These are phyloP conservation scores for Torrubiella hemipterigena DNA, from an alignment of 2,329 filamentous ascomycete species.

Conservation along the genomic window DNA sequence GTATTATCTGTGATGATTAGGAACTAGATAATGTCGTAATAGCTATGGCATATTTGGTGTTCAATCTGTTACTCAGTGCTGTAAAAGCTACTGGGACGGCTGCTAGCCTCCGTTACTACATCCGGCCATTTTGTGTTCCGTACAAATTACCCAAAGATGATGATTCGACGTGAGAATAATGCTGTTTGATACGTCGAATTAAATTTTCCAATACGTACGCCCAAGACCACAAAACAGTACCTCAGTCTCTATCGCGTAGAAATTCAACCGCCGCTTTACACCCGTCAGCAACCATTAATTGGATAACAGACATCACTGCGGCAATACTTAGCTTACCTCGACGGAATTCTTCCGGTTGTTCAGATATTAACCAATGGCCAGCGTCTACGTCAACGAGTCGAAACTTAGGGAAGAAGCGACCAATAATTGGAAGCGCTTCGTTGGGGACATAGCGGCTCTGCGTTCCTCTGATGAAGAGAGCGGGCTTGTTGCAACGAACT, in stretches of 20 bases:
- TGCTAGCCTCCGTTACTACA: too few species aligned
- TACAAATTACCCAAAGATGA: neutral
- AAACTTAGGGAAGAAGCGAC: constrained; percentile 72
- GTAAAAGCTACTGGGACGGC: neutral
- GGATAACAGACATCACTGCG: neutral
- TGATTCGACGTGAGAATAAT: neutral
- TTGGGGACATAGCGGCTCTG: constrained; percentile 70
- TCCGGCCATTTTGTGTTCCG: neutral
- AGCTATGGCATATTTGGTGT: constrained; percentile 19
- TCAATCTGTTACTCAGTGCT: constrained; percentile 8
- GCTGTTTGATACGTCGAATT: neutral
- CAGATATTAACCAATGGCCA: constrained; percentile 84
- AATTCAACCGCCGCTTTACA: constrained; percentile 52
- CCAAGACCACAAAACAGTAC: neutral
- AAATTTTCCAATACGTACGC: neutral
- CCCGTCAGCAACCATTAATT: constrained; percentile 5
- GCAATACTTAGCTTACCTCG: constrained; percentile 39
- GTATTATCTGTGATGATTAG: constrained; percentile 29
- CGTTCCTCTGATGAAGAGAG: constrained; percentile 71
- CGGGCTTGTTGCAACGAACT: constrained; percentile 60
- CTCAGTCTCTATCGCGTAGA: constrained; percentile 35
- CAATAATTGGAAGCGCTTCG: constrained; percentile 67
- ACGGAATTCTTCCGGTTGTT: constrained; percentile 70
- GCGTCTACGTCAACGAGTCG: constrained; percentile 61
- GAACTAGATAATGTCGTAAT: constrained; percentile 26